Evolutionary conservation across 805 yeast species (phyloP).

Genomic region (Ascoidea tarda): DNA sequence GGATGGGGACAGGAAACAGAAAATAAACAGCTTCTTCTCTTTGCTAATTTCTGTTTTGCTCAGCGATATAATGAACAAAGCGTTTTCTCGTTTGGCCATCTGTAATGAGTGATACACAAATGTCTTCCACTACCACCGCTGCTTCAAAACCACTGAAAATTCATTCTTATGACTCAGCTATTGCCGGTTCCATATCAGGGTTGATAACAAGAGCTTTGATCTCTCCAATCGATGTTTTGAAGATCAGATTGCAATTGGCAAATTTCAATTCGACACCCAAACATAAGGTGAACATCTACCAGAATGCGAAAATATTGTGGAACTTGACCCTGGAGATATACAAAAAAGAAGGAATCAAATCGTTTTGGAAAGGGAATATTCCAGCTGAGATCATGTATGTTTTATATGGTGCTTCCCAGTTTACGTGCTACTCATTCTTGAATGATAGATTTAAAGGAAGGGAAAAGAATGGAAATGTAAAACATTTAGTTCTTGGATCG

Average conservation of each 20-base stretch:
- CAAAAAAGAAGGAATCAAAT: conserved; percentile 51
- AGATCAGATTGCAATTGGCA: conserved; percentile 56
- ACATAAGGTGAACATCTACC: background rate
- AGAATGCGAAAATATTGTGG: conserved; percentile 7
- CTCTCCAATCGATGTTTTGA: conserved; percentile 66
- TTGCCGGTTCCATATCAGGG: conserved; percentile 12
- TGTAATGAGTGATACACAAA: no score
- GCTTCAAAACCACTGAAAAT: no score
- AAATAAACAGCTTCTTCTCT: no score
- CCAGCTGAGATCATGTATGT: conserved; percentile 86
- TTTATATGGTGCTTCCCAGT: conserved; percentile 76
- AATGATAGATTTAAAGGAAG: conserved; percentile 27
- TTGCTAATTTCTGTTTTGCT: no score
- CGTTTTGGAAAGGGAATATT: conserved; percentile 92
- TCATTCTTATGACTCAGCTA: conserved; percentile 3
- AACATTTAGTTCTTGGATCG: conserved; percentile 47
- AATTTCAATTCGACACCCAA: background rate
- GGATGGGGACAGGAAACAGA: no score
- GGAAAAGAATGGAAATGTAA: conserved; percentile 2
- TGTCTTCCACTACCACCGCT: no score
- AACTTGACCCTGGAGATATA: conserved; percentile 28
- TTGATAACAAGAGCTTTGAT: conserved; percentile 30
- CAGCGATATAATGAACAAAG: no score
- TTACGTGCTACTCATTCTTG: conserved; percentile 49
- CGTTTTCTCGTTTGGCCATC: no score